Evolutionary conservation across 1,139 yeast genomes (phyloP).

Genomic region (Saccharomycopsis hybrid): DNA sequence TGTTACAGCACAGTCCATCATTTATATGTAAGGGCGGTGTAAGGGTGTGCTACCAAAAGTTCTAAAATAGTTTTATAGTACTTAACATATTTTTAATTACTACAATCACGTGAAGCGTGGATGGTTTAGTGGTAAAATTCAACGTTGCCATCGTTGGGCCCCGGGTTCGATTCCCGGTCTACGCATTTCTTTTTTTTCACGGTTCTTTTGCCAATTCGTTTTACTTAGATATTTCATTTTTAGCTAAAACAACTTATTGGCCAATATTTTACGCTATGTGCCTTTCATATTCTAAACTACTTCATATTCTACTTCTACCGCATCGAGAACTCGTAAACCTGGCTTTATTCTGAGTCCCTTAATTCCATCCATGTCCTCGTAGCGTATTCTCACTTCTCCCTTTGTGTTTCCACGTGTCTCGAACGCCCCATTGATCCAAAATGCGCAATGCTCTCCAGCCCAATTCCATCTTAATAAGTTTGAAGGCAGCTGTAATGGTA

Average conservation of each 20-base stretch:
- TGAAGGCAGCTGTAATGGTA: no score
- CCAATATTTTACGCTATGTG: background rate
- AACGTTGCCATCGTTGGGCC: no score
- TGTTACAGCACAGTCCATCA: no score
- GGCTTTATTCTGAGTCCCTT: constrained; percentile 13
- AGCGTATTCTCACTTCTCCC: constrained; percentile 10
- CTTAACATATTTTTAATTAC: no score
- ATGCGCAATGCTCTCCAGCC: background rate
- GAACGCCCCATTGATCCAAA: background rate
- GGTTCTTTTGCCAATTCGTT: background rate
- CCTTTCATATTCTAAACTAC: background rate
- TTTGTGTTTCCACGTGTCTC: constrained; percentile 25
- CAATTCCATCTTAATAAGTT: no score
- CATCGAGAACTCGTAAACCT: constrained; percentile 14
- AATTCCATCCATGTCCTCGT: constrained; percentile 14
- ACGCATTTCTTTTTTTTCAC: background rate
- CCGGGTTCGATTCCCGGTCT: no score
- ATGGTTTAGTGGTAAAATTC: no score
- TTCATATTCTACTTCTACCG: constrained; percentile 13
- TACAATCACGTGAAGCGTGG: no score
- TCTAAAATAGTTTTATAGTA: no score
- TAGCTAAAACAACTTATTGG: no score
- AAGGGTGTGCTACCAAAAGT: no score
- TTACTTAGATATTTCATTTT: background rate
- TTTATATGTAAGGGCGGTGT: no score